Evolutionary conservation across 208 protist species (phyloP).

Genomic region (Leishmania gerbilli): DNA sequence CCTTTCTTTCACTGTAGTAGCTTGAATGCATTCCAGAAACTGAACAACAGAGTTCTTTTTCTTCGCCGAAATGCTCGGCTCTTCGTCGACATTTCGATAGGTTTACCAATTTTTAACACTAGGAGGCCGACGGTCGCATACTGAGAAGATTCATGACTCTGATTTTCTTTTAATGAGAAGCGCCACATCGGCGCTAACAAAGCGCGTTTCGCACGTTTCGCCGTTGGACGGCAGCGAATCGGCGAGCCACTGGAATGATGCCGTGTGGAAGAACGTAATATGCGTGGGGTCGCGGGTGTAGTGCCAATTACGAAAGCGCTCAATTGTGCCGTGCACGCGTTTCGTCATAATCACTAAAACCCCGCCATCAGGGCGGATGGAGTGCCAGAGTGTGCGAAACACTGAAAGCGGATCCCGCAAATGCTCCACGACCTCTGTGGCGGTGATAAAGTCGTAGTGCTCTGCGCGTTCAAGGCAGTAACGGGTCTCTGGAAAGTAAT

Average conservation of each 20-base stretch:
- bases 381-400: slow-evolving; percentile 26
- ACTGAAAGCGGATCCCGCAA: slow-evolving; percentile 35
- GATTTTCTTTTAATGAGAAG: slow-evolving; percentile 20
- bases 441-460: slow-evolving; percentile 52
- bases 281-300: slow-evolving; percentile 64
- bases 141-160: background rate
- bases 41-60: background rate
- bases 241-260: slow-evolving; percentile 40
- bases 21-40: background rate
- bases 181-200: slow-evolving; percentile 34
- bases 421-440: slow-evolving; percentile 61
- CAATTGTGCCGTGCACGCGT: slow-evolving; percentile 38
- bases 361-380: slow-evolving; percentile 26
- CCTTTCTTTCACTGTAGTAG: background rate
- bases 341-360: slow-evolving; percentile 63
- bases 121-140: too few relatives aligned
- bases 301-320: slow-evolving; percentile 56
- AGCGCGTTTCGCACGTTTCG: slow-evolving; percentile 14
- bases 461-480: background rate
- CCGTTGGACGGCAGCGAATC: background rate
- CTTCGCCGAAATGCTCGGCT: background rate
- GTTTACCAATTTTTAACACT: background rate
- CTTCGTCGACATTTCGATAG: background rate
- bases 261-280: slow-evolving; percentile 46
- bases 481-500: slow-evolving; percentile 36